Percentiles rank a stretch among this genome's conserved stretches.
Conservation (phyloP, 805 yeast species). For the Ogataea nonfermentans region DNA sequence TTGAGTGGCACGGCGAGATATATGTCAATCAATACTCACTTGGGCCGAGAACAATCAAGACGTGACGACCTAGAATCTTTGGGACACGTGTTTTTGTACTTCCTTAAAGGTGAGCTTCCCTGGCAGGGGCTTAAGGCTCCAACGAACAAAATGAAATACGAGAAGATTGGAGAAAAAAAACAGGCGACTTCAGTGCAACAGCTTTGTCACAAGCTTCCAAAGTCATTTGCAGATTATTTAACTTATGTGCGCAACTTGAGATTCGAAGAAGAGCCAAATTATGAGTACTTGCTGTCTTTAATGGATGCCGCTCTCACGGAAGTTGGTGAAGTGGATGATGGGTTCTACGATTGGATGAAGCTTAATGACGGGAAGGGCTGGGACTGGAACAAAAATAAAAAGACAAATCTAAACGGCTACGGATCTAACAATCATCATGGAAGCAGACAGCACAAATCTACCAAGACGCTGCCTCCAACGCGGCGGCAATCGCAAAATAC, state of each 20-base stretch:
- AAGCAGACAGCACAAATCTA: conserved; percentile 22
- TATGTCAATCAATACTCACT: conserved; percentile 86
- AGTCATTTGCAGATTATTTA: conserved; percentile 72
- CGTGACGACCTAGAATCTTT: conserved; percentile 79
- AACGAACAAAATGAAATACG: conserved; percentile 79
- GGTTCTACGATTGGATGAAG: conserved; percentile 78
- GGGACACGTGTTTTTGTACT: conserved; percentile 81
- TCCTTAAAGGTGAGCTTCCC: conserved; percentile 74
- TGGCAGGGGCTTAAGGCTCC: conserved; percentile 93
- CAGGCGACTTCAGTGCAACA: conserved; percentile 64
- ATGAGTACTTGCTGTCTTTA: conserved; percentile 60
- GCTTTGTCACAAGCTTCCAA: conserved; percentile 62
- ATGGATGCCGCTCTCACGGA: conserved; percentile 59
- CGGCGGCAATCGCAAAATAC: conserved; percentile 26
- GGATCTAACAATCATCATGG: conserved; percentile 43
- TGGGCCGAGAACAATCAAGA: conserved; percentile 81
- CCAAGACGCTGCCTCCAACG: conserved; percentile 16
- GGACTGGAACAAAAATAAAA: conserved; percentile 72
- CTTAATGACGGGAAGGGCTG: conserved; percentile 79
- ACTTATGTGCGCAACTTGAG: conserved; percentile 64
- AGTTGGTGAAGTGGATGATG: conserved; percentile 60
- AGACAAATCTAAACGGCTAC: conserved; percentile 79
- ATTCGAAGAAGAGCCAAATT: conserved; percentile 80
- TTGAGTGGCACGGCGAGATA: conserved; percentile 83
- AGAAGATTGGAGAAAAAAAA: conserved; percentile 80